Base-by-base conservation (phyloP, 768 basidiomycete genomes). In the Boletus subparvulus region DNA sequence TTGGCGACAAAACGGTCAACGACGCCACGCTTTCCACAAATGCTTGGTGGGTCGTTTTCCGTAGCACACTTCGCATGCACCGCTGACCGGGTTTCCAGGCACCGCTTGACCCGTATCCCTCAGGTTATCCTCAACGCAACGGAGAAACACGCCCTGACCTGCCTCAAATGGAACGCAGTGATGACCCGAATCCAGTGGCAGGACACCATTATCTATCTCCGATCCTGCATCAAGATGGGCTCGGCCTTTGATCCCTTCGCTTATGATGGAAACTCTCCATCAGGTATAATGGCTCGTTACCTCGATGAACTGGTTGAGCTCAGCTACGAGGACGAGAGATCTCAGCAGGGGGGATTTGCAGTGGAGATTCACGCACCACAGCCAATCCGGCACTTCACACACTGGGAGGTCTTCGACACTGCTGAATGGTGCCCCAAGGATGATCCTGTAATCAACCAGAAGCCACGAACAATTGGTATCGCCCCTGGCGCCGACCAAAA, bases 1-100 rank as follows among this genome's bases (percentile, higher is more conserved):
- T 74, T 47, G 59, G 67, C 7, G 73, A 74, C 43, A 74, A 74
- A 52, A 59, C 65, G 10, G 54, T 76, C 26, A 74, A 74, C 14
- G 75, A 74, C 26, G 47, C 47, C 35, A 60, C 66, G 4, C 69
- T 74, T 49, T 54, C 71, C 17, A 59, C 65, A n/a, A 74, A 54
- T 21, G 56, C 57, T 33, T 74, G 73, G 73, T 76, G 19, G n/a
- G 68, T 57, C 24, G 16, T 21, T 30, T 47, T 21, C 4, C 6
- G 2, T 26, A 33, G 32, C 16, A 35, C 39, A 21, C 5, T 8
- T n/a, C 16, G 32, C 26, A 39, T 39, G 14, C 32, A 21, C 19
- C 1, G 10, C 51, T 69, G 32, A 71, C 42, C 11, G 7, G 26
- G 33, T 10, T 52, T 45, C 19, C 40, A 72, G 70, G 70, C 59